These are phyloP conservation scores for Leishmania aethiopica DNA, from an alignment of 208 protist species.

Conservation along the genomic window DNA sequence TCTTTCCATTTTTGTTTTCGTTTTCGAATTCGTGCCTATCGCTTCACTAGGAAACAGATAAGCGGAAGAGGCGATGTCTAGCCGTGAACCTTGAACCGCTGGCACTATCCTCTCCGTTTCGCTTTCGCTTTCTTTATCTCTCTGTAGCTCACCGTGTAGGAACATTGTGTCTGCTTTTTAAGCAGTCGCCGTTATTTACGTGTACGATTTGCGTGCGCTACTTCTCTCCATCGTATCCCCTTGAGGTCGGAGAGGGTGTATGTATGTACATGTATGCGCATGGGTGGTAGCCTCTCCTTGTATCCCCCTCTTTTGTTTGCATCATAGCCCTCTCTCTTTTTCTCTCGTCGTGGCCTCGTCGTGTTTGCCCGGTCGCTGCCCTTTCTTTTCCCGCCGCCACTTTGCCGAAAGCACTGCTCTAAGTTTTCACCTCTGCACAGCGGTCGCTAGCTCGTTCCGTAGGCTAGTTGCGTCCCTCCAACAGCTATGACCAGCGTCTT, in stretches of 20 bases:
- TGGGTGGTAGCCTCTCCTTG: background rate
- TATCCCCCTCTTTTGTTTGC: background rate
- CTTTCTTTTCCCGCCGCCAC: background rate
- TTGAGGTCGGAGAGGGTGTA: background rate
- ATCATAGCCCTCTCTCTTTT: background rate
- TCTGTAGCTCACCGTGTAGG: background rate
- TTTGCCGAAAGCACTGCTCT: background rate
- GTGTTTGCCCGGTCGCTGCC: background rate
- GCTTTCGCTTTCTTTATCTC: background rate
- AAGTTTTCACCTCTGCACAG: background rate
- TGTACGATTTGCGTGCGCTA: background rate
- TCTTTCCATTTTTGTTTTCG: background rate
- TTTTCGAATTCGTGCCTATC: background rate
- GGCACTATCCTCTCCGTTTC: background rate
- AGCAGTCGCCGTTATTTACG: too few relatives aligned
- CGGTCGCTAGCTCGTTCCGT: background rate
- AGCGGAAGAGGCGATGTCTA: background rate
- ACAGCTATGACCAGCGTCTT: conserved; percentile 74
- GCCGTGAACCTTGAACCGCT: background rate
- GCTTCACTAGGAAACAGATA: background rate
- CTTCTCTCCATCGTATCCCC: background rate
- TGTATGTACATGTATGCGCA: background rate
- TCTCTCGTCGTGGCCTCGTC: background rate
- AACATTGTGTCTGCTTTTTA: too few relatives aligned
- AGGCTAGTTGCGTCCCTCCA: background rate